Evolutionary conservation across 345 rosid genomes (phyloP), one percentile per base, ranked within the genome.

Genomic region (Theobroma cacao): DNA sequence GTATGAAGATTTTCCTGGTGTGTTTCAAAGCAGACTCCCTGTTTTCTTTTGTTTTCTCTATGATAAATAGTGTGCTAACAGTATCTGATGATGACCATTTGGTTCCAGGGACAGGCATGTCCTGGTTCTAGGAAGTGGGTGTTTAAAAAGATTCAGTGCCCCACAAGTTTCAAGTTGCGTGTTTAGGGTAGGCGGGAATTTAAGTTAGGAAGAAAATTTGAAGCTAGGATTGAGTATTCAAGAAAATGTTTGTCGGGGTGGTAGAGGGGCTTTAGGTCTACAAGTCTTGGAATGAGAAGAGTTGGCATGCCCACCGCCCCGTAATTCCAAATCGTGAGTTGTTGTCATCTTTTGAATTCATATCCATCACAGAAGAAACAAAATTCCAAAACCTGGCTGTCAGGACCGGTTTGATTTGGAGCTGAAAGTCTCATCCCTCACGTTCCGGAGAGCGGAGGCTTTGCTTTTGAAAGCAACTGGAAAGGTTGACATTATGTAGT

Each of bases 91-190:
- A 30, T 14, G 38, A 14, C 13, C 34, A 13, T 60, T 60, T 4
- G 65, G 38, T 60, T 59, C 34, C 14, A 2, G 61, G 31, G 12
- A 45, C 6, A 22, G 20, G 18, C 36, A 45, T n/a, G 40, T 88
- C 95, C 97, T 93, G 22, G 6, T 52, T 52, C 22, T 52, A 20
- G 56, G 2, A 52, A 5, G 22, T 52, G 15, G 24, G 56, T 52
- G 56, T 52, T 52, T 6, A 52, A 17, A 20, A 52, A 20, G 22
- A 17, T 18, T 4, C 24, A 18, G 8, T 52, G 56, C 6, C 9
- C 8, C 2, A 20, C 9, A 52, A 20, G 7, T 20, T 52, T 20
- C 9, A 18, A 18, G 0, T 17, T 18, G 22, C 5, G 18, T 52
- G 56, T 52, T 52, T 52, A 18, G 56, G 22, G 24, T 17, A 17